A percentile compares a stretch with the other conserved stretches of the same genome.
Conservation (phyloP, 352 stramenopile species). For the Pythium aquatile region DNA sequence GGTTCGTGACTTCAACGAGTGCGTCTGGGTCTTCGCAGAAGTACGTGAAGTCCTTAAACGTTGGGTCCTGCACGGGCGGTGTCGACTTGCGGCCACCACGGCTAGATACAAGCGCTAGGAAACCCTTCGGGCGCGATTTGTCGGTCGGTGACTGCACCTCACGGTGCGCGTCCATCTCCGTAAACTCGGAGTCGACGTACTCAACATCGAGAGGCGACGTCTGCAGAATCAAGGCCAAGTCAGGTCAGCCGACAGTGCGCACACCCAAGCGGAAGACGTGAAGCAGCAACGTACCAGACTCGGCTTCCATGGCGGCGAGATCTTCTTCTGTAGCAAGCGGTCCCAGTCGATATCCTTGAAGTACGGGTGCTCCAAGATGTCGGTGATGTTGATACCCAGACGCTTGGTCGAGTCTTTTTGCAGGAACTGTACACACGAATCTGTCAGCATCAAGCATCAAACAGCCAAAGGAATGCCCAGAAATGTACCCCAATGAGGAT, state of each 20-base stretch:
- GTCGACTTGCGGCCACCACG: conserved; percentile 63
- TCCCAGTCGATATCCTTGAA: conserved; percentile 86
- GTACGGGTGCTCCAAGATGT: conserved; percentile 82
- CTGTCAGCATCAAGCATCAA: not conserved
- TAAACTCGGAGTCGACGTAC: conserved; percentile 87
- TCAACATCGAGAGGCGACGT: conserved; percentile 82
- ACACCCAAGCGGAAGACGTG: not conserved
- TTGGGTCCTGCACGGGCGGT: conserved; percentile 81
- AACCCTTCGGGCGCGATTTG: conserved; percentile 80
- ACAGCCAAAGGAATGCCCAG: not conserved
- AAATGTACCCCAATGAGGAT: conserved; percentile 63
- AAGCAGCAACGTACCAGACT: conserved; percentile 40
- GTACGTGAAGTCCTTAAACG: conserved; percentile 90
- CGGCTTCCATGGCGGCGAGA: conserved; percentile 85
- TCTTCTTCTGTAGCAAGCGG: conserved; percentile 78
- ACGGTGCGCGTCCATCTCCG: conserved; percentile 74
- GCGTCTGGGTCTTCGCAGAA: conserved; percentile 86
- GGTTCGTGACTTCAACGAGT: conserved; percentile 76
- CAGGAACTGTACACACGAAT: conserved; percentile 42
- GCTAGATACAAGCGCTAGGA: conserved; percentile 77
- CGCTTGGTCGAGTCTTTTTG: conserved; percentile 87
- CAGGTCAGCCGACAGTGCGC: not conserved
- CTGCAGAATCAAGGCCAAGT: conserved; percentile 20
- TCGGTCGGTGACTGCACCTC: conserved; percentile 86
- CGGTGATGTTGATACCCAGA: conserved; percentile 85